Conservation (phyloP, 495 filamentous ascomycete species). For the Echria macrotheca region DNA sequence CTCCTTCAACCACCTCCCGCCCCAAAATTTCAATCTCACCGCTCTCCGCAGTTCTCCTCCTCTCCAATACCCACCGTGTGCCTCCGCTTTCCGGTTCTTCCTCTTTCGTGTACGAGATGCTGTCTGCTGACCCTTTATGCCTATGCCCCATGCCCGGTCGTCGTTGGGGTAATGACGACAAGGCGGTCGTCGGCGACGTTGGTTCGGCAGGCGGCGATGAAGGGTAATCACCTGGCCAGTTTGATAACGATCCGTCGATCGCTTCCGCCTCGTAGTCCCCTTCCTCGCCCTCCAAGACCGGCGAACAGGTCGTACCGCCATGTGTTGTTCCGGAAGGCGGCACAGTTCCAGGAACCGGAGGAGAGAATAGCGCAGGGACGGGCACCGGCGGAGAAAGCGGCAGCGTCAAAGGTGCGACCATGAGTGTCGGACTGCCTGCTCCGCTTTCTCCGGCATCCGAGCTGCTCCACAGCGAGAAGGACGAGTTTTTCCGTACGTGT, state of each 20-base stretch:
- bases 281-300: conserved; percentile 37
- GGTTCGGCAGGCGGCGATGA: background rate
- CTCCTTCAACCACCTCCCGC: conserved; percentile 30
- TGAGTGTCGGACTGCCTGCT: conserved; percentile 35
- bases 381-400: conserved; percentile 22
- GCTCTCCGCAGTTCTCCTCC: conserved; percentile 46
- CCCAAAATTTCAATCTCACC: conserved; percentile 45
- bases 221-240: background rate
- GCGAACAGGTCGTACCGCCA: conserved; percentile 23
- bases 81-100: conserved; percentile 41
- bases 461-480: conserved; percentile 35
- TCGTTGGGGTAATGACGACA: background rate
- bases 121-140: conserved; percentile 47
- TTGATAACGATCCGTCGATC: background rate
- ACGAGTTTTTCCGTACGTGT: conserved; percentile 35
- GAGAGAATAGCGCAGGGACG: conserved; percentile 2
- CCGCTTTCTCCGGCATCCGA: conserved; percentile 33
- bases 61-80: conserved; percentile 52
- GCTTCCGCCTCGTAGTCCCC: conserved; percentile 1
- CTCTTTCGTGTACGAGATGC: conserved; percentile 53
- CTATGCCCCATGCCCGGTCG: conserved; percentile 37
- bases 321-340: conserved; percentile 5
- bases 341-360: conserved; percentile 6
- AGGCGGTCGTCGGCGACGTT: background rate
- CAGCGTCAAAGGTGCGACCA: background rate